These are phyloP conservation scores for Biancaea sappan DNA, from an alignment of 306 rosid species.

Conservation along the genomic window DNA sequence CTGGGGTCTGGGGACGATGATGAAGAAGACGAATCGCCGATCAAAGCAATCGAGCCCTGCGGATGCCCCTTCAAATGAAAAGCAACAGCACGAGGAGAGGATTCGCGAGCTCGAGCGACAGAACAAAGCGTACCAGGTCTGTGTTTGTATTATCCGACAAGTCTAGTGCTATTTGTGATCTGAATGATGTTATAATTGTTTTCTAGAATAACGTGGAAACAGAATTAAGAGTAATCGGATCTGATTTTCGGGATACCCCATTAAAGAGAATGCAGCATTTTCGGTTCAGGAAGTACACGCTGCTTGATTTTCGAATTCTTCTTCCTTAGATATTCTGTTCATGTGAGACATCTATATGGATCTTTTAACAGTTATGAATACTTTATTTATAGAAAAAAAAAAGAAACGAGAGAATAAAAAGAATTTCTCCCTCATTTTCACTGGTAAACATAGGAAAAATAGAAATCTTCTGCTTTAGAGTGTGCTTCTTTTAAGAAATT, in stretches of 20 bases:
- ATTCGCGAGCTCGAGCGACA: constrained; percentile 60
- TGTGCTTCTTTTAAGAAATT: not conserved
- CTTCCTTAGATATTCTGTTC: not conserved
- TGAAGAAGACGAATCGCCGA: constrained; percentile 73
- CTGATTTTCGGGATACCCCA: not conserved
- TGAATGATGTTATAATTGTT: constrained; percentile 28
- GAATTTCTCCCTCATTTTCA: not conserved
- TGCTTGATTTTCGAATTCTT: not conserved
- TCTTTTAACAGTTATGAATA: not conserved
- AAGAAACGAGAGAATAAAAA: not conserved
- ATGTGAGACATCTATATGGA: not conserved
- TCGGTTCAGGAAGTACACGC: not conserved
- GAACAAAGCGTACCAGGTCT: constrained; percentile 69
- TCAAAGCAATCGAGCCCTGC: constrained; percentile 59
- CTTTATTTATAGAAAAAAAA: not conserved
- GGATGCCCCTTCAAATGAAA: constrained; percentile 44
- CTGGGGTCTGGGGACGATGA: constrained; percentile 43
- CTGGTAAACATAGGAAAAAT: not conserved
- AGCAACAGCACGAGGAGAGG: constrained; percentile 43
- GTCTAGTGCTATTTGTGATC: constrained; percentile 8
- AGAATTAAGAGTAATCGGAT: constrained; percentile 5
- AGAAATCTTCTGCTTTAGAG: not conserved
- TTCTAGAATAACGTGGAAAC: constrained; percentile 12
- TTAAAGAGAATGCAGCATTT: not conserved
- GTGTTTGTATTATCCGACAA: not conserved